Evolutionary conservation across 495 filamentous ascomycete species (phyloP).

Genomic region (Xylaria cubensis): DNA sequence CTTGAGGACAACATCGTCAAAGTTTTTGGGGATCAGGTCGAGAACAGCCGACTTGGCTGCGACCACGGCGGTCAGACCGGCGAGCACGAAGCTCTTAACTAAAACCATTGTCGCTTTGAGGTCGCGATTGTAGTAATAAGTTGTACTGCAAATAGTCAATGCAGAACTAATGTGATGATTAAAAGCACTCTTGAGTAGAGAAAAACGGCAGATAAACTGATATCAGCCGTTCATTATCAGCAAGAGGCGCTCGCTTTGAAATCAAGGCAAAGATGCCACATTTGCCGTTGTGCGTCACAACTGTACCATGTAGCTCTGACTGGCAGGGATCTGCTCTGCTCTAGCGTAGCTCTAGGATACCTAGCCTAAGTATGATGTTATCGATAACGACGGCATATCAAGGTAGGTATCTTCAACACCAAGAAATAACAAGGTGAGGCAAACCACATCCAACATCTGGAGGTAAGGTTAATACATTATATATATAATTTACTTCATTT

Average conservation of each 20-base stretch:
- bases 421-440: neutral
- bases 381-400: neutral
- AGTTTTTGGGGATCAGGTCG: conserved; percentile 87
- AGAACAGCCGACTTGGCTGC: conserved; percentile 70
- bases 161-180: neutral
- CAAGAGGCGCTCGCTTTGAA: conserved; percentile 34
- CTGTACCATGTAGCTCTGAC: conserved; percentile 13
- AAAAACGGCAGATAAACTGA: neutral
- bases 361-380: neutral
- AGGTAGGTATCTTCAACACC: neutral
- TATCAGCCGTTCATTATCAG: conserved; percentile 1
- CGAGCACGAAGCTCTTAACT: conserved; percentile 60
- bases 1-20: conserved; percentile 85
- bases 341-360: neutral
- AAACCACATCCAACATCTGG: neutral
- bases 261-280: conserved; percentile 36
- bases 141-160: conserved; percentile 2
- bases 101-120: conserved; percentile 51
- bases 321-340: conserved; percentile 24
- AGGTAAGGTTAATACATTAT: neutral
- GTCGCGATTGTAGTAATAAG: neutral
- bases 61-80: conserved; percentile 52
- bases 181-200: neutral
- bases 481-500: conserved; percentile 18
- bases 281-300: conserved; percentile 32